Conservation (phyloP, 176 grass and related monocot genomes). For the Musa troglodytarum region DNA sequence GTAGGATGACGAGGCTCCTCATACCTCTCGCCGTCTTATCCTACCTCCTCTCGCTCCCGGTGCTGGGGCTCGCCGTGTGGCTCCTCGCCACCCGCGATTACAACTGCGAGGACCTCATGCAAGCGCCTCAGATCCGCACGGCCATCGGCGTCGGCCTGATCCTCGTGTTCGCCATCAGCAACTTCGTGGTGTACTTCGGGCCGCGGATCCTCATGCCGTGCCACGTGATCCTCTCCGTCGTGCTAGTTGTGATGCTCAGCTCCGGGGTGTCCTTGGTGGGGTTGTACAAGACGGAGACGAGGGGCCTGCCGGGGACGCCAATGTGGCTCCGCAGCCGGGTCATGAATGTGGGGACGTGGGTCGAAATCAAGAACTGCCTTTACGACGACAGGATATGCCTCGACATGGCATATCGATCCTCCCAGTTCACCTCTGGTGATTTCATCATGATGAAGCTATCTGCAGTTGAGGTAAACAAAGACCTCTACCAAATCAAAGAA, state of each 20-base stretch:
- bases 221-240: no score
- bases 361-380: not conserved
- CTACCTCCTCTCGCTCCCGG: conserved; percentile 2
- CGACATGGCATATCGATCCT: no score
- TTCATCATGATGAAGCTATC: no score
- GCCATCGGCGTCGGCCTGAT: not conserved
- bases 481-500: no score
- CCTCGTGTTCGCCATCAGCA: not conserved
- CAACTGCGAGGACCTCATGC: conserved; percentile 9
- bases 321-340: not conserved
- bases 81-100: conserved; percentile 8
- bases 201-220: no score
- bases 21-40: not conserved
- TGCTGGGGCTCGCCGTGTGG: conserved; percentile 3
- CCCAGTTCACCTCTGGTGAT: no score
- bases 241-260: not conserved
- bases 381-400: not conserved
- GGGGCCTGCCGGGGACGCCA: not conserved
- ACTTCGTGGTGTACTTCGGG: no score
- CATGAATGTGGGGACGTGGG: not conserved
- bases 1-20: not conserved
- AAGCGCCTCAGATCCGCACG: not conserved
- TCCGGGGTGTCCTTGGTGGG: not conserved
- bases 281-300: not conserved
- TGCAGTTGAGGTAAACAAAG: no score